Evolutionary conservation across 2,329 filamentous ascomycete species (phyloP).

Genomic region (Aspergillus candidus): DNA sequence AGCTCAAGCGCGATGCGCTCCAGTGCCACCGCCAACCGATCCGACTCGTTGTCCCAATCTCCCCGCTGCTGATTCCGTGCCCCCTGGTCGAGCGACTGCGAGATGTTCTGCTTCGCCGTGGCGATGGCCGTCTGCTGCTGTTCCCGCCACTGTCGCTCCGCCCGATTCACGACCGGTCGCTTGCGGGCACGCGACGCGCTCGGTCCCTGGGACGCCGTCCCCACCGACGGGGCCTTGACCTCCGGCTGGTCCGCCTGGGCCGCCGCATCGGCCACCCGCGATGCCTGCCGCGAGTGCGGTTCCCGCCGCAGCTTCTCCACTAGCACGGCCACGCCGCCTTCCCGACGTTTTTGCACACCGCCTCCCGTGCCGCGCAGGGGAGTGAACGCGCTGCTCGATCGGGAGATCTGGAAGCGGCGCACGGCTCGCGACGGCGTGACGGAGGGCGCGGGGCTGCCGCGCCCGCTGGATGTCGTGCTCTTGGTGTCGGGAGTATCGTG

Average conservation of each 20-base stretch:
- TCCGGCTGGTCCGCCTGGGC: constrained; percentile 10
- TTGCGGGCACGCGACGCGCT: constrained; percentile 25
- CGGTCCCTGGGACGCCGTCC: constrained; percentile 7
- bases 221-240: constrained; percentile 2
- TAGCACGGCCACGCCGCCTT: constrained; percentile 30
- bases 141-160: constrained; percentile 35
- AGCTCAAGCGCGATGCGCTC: constrained; percentile 40
- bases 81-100: constrained; percentile 31
- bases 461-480: constrained; percentile 7
- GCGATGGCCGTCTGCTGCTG: constrained; percentile 29
- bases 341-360: constrained; percentile 32
- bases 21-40: constrained; percentile 37
- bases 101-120: constrained; percentile 31
- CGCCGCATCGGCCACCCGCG: constrained; percentile 27
- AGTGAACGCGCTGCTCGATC: constrained; percentile 22
- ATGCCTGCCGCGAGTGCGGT: constrained; percentile 29
- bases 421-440: constrained; percentile 18
- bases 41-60: constrained; percentile 39
- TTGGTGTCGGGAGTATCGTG: constrained; percentile 3
- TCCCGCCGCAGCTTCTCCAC: constrained; percentile 35
- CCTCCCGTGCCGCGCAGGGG: constrained; percentile 23
- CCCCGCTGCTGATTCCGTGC: constrained; percentile 30
- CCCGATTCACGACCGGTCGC: constrained; percentile 36
- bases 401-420: constrained; percentile 37
- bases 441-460: constrained; percentile 13